Evolutionary conservation across 306 rosid genomes (phyloP).

Genomic region (Cicer yamashitae): DNA sequence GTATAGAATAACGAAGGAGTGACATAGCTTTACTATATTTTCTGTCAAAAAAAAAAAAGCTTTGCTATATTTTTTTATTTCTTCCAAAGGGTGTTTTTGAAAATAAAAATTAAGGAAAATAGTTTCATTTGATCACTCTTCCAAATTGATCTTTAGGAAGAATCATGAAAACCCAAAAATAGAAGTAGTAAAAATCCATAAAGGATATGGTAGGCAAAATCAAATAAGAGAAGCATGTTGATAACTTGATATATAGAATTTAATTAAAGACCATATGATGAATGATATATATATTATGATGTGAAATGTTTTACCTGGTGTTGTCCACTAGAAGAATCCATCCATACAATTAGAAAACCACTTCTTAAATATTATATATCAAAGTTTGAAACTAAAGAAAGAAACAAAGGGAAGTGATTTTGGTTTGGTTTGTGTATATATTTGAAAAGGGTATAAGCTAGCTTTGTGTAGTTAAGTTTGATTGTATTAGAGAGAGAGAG

Average conservation of each 20-base stretch:
- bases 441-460: background rate
- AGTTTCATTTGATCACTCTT: conserved; percentile 5
- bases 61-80: background rate
- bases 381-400: background rate
- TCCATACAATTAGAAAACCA: conserved; percentile 52
- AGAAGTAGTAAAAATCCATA: background rate
- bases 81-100: background rate
- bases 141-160: conserved; percentile 1
- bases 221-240: background rate
- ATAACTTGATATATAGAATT: too few relatives aligned
- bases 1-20: background rate
- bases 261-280: background rate
- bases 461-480: background rate
- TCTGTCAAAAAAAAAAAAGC: background rate
- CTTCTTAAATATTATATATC: background rate
- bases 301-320: conserved; percentile 61
- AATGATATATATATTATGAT: conserved; percentile 2
- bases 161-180: background rate
- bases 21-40: conserved; percentile 2
- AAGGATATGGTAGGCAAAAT: background rate
- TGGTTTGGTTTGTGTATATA: conserved; percentile 11
- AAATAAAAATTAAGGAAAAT: background rate
- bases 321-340: conserved; percentile 85
- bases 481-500: background rate
- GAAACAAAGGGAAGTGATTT: conserved; percentile 26